Evolutionary conservation across 306 rosid genomes (phyloP).

Genomic region (Pyrus communis): DNA sequence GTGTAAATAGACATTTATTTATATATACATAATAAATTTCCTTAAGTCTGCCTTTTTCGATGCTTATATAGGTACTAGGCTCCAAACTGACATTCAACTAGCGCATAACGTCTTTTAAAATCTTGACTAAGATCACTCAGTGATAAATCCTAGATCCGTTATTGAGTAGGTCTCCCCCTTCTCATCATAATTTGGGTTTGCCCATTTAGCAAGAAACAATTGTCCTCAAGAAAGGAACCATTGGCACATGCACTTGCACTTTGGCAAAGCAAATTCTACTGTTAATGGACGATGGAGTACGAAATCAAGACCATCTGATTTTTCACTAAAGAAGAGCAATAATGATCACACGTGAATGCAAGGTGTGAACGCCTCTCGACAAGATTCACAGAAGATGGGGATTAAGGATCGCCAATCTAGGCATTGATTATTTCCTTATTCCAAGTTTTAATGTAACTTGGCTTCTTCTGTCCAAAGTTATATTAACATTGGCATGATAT

Average conservation of each 20-base stretch:
- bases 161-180: background rate
- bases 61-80: accelerated
- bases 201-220: background rate
- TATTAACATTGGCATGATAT: background rate
- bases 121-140: too few relatives aligned
- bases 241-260: background rate
- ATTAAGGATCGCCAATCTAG: background rate
- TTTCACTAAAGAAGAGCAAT: background rate
- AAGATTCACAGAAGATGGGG: background rate
- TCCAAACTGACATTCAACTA: accelerated
- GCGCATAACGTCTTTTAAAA: too few relatives aligned
- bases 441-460: background rate
- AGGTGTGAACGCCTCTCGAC: background rate
- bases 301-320: background rate
- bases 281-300: background rate
- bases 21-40: too few relatives aligned
- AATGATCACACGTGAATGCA: background rate
- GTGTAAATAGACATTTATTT: too few relatives aligned
- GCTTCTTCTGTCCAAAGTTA: background rate
- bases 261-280: background rate
- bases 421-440: background rate
- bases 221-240: background rate
- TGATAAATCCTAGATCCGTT: too few relatives aligned
- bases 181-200: background rate
- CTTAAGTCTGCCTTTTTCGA: too few relatives aligned